Conservation (phyloP, 75 land plant genomes). For the Pinus taeda region DNA sequence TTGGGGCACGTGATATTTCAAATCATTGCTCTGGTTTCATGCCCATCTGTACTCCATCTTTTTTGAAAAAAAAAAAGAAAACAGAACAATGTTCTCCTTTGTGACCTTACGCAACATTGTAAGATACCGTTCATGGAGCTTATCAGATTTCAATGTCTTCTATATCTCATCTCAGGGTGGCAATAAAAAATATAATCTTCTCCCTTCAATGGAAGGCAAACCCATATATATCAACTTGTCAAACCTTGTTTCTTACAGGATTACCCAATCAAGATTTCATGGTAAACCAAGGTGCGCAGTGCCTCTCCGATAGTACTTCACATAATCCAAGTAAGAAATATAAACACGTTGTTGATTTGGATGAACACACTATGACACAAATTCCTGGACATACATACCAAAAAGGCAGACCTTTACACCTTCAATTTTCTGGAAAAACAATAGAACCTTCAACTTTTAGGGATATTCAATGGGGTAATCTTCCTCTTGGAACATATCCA, state of each 20-base stretch:
- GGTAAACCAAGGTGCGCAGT: conserved; percentile 93
- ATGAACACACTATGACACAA: conserved; percentile 71
- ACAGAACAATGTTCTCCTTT: too few relatives aligned
- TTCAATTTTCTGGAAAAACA: conserved; percentile 93
- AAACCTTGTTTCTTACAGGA: conserved; percentile 90
- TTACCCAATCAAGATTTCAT: conserved; percentile 97
- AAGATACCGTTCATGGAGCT: conserved; percentile 82
- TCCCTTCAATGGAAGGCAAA: conserved; percentile 94
- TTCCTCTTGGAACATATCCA: too few relatives aligned
- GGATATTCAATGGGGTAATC: too few relatives aligned
- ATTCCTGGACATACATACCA: conserved; percentile 99
- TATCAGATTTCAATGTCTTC: conserved; percentile 96
- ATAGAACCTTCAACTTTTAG: too few relatives aligned
- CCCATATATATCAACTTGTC: conserved; percentile 99
- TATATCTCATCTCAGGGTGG: conserved; percentile 86
- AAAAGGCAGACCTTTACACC: conserved; percentile 98
- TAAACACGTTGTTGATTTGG: conserved; percentile 89
- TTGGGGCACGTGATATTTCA: too few relatives aligned
- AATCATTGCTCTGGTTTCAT: too few relatives aligned
- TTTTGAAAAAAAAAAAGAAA: too few relatives aligned
- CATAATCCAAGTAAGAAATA: conserved; percentile 90
- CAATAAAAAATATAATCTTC: conserved; percentile 98
- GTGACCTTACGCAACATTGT: too few relatives aligned
- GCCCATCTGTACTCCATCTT: too few relatives aligned
- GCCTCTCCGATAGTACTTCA: conserved; percentile 97